Conservation (phyloP, 176 grass and related monocot genomes). For the Musa itinerans region DNA sequence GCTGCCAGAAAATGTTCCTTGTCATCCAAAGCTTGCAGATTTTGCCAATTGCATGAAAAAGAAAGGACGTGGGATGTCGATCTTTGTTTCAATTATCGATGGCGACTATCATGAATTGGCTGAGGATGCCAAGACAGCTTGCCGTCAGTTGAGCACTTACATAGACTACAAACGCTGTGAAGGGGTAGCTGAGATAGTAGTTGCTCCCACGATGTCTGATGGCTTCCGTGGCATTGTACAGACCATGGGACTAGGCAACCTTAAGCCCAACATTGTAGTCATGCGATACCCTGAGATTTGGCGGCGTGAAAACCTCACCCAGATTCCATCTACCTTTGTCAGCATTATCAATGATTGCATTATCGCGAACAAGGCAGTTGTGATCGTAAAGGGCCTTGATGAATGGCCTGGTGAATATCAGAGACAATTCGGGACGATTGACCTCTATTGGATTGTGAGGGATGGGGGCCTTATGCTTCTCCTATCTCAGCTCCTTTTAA, state of each 20-base stretch:
- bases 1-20: conserved; percentile 93
- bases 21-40: conserved; percentile 95
- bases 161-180: conserved; percentile 95
- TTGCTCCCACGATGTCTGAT: conserved; percentile 89
- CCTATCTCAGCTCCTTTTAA: conserved; percentile 84
- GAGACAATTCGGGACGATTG: conserved; percentile 85
- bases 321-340: conserved; percentile 95
- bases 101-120: conserved; percentile 90
- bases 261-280: conserved; percentile 96
- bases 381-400: conserved; percentile 94
- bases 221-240: conserved; percentile 87
- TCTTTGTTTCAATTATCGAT: conserved; percentile 87
- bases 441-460: conserved; percentile 95
- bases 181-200: conserved; percentile 87
- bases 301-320: conserved; percentile 78
- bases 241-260: conserved; percentile 93
- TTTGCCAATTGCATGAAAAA: conserved; percentile 99
- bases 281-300: conserved; percentile 98
- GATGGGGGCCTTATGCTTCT: conserved; percentile 97
- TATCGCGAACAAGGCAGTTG: conserved; percentile 95
- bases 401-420: conserved; percentile 98
- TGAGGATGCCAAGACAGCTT: conserved; percentile 81
- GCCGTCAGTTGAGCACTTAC: conserved; percentile 73
- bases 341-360: conserved; percentile 99
- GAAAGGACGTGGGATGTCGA: conserved; percentile 95